Evolutionary conservation across 768 basidiomycete genomes (phyloP), one percentile per base, ranked within the genome.

Genomic region (Kwoniella bestiolae): DNA sequence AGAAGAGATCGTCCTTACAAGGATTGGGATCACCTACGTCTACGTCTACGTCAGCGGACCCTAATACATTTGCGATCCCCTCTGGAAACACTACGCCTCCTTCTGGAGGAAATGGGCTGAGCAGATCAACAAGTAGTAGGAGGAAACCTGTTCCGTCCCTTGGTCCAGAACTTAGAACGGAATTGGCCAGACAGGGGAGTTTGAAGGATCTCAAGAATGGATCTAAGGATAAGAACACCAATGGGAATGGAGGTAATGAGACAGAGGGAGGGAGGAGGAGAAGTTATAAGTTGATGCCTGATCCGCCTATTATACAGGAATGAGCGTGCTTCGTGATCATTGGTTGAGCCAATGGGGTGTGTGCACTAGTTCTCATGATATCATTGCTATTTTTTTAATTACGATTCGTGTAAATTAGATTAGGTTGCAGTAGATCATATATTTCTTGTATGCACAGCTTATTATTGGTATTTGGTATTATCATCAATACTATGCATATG

Each of bases 141-240:
- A 31, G 75, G 28, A 77, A 74, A 63, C 73, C 75, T 47, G 75
- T 77, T 2, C 75, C 75, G 7, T 60, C 56, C 23, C 62, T 77
- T 0, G 75, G 75, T 4, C 65, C 70, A 18, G 75, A 74, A 49
- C 41, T 74, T 29, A 41, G 73, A 26, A 51, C 56, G 8, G 57
- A 74, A 61, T 46, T 75, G 61, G 56, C 44, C 2, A 64, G 59
- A 50, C 34, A 65, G 44, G 44, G 31, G 14, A 68, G 63, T 51
- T 28, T 60, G 45, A 60, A 65, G 14, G 57, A 55, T 55, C 25
- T 57, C 45, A 50, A 45, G 26, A 41, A 31, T 14, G 49, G 29
- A 28, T 35, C 50, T 21, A 67, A 41, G 21, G 57, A 31, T 56
- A 64, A 29, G 16, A 59, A 52, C 46, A 18, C 41, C 5, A 16